These are phyloP conservation scores for Aspergillus indologenus DNA, from an alignment of 495 filamentous ascomycete species.

Conservation along the genomic window DNA sequence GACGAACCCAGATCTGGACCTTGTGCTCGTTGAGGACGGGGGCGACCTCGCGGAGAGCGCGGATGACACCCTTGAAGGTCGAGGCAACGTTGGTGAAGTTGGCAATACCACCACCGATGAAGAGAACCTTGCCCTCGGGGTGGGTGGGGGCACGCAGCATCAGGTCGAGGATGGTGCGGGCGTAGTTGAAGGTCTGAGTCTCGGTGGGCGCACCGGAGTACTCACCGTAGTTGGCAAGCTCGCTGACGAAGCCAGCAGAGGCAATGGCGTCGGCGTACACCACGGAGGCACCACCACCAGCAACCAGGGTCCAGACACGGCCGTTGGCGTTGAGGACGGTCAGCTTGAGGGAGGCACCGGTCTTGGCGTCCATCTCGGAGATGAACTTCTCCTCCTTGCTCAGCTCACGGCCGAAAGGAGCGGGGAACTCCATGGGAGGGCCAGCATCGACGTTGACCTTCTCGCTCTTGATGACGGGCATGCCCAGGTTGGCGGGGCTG, in stretches of 20 bases:
- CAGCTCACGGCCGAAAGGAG: conserved; percentile 96
- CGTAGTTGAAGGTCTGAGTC: conserved; percentile 98
- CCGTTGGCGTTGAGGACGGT: conserved; percentile 90
- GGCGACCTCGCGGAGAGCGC: conserved; percentile 88
- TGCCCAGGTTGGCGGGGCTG: conserved; percentile 79
- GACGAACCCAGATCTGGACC: conserved; percentile 98
- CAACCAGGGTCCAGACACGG: conserved; percentile 96
- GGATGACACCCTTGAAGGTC: conserved; percentile 99
- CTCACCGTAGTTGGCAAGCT: conserved; percentile 99
- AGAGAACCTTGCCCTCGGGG: conserved; percentile 93
- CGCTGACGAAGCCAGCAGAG: conserved; percentile 88
- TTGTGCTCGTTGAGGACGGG: conserved; percentile 90
- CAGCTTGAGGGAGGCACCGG: conserved; percentile 96
- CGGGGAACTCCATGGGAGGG: conserved; percentile 97
- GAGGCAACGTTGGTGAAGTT: conserved; percentile 98
- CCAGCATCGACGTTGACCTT: conserved; percentile 95
- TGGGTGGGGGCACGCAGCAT: conserved; percentile 89
- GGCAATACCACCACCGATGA: conserved; percentile 99
- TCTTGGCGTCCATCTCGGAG: conserved; percentile 97
- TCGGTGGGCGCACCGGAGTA: conserved; percentile 98
- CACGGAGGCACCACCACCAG: conserved; percentile 98
- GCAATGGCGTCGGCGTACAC: conserved; percentile 99
- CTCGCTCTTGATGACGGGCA: conserved; percentile 58
- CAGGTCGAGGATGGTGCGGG: conserved; percentile 90
- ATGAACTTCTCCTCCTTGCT: conserved; percentile 99